Conservation (phyloP, 495 filamentous ascomycete genomes). For the Xylaria flabelliformis region DNA sequence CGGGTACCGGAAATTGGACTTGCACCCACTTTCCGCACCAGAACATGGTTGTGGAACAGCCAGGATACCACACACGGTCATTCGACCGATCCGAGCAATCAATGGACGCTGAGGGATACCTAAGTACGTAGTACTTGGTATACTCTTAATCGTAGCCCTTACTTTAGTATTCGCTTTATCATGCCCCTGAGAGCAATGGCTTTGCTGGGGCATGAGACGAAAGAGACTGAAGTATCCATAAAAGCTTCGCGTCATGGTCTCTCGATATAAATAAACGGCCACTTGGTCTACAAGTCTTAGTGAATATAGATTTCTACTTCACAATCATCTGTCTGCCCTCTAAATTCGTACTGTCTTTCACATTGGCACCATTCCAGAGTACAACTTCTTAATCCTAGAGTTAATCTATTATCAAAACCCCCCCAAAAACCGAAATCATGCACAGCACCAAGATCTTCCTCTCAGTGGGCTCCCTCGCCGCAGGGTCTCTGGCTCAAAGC, state of each 20-base stretch:
- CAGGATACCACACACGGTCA: background rate
- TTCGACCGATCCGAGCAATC: background rate
- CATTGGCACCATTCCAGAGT: background rate
- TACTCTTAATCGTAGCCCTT: background rate
- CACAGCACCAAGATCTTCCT: conserved; percentile 5
- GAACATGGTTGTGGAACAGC: background rate
- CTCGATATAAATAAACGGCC: background rate
- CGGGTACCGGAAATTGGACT: conserved; percentile 6
- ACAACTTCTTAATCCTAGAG: background rate
- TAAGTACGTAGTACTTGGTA: too few species aligned
- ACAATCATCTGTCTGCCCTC: background rate
- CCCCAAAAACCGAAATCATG: background rate
- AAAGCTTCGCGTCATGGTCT: background rate
- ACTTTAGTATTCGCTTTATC: background rate
- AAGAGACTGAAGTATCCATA: background rate
- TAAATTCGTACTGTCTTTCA: background rate
- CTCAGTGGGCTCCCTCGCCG: conserved; percentile 1
- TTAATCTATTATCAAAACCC: background rate
- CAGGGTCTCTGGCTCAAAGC: background rate
- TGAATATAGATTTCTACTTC: background rate
- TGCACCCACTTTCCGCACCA: background rate
- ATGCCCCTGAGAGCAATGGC: conserved; percentile 5
- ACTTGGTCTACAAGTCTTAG: background rate
- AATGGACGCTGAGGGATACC: background rate
- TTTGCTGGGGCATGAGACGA: background rate